A percentile compares a stretch with the other conserved stretches of the same genome.
Conservation (phyloP, 2,329 filamentous ascomycete species). For the Colletotrichum falcatum region DNA sequence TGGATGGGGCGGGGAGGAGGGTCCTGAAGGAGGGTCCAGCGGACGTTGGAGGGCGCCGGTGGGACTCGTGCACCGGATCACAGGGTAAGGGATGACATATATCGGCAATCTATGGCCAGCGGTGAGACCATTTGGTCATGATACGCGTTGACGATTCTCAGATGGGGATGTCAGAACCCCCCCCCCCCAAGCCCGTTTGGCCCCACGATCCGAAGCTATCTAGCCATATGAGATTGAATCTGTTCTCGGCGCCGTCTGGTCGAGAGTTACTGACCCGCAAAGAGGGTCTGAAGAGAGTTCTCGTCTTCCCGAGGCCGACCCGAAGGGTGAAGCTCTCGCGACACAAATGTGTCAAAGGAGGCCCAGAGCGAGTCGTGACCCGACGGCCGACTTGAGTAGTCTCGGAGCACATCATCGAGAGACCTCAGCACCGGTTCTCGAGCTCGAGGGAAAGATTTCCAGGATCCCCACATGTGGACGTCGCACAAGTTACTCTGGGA, state of each 20-base stretch:
- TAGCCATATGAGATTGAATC: neutral
- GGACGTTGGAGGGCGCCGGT: neutral
- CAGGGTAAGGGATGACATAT: neutral
- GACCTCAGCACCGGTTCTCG: neutral
- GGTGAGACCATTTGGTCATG: no score
- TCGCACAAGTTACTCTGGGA: neutral
- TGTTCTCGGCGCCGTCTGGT: no score
- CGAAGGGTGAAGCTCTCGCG: neutral
- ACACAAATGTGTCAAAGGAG: neutral
- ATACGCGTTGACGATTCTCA: no score
- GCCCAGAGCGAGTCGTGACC: no score
- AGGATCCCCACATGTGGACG: no score
- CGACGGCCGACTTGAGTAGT: no score
- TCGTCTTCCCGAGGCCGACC: no score
- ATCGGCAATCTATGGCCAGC: no score
- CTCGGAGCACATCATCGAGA: no score
- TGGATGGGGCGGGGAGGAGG: slow-evolving; percentile 2
- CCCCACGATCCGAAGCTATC: neutral
- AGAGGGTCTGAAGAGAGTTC: neutral
- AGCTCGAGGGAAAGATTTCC: neutral
- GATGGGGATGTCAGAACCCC: neutral
- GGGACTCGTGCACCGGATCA: neutral
- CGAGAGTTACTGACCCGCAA: neutral
- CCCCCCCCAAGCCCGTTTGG: neutral
- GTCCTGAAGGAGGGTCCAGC: neutral